Evolutionary conservation across 2,329 filamentous ascomycete species (phyloP).

Genomic region (Neopestalotiopsis rosae): DNA sequence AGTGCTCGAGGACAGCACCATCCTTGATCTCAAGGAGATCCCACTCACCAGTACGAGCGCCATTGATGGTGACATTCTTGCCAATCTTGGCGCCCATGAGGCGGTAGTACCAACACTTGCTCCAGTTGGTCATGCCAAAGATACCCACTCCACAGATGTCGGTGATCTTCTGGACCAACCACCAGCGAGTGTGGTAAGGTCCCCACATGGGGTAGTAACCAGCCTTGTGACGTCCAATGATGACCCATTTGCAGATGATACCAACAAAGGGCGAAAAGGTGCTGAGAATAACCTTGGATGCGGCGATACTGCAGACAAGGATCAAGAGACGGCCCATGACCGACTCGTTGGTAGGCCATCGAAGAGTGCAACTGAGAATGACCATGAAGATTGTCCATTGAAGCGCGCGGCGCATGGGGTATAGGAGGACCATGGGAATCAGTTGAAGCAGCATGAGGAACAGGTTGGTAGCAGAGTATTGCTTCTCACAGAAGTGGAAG

Average conservation of each 20-base stretch:
- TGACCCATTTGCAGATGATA: constrained; percentile 59
- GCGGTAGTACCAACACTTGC: constrained; percentile 51
- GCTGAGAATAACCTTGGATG: constrained; percentile 46
- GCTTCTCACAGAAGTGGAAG: constrained; percentile 42
- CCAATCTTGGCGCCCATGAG: constrained; percentile 60
- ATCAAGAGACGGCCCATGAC: constrained; percentile 53
- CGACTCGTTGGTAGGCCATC: constrained; percentile 43
- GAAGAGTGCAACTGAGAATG: constrained; percentile 45
- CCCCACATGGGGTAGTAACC: constrained; percentile 67
- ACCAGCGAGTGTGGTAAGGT: constrained; percentile 62
- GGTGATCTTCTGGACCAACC: constrained; percentile 60
- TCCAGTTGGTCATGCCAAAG: constrained; percentile 46
- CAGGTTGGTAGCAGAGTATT: constrained; percentile 54
- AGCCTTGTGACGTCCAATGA: constrained; percentile 58
- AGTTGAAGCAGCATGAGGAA: constrained; percentile 56
- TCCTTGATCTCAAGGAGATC: constrained; percentile 61
- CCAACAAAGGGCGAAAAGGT: constrained; percentile 49
- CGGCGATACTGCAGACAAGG: constrained; percentile 49
- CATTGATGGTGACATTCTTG: constrained; percentile 51
- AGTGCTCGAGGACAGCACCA: constrained; percentile 51
- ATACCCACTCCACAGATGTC: constrained; percentile 53
- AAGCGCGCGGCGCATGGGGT: constrained; percentile 55
- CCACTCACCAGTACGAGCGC: constrained; percentile 56
- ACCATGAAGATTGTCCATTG: constrained; percentile 60
- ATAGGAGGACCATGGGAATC: constrained; percentile 53